A percentile compares a stretch with the other conserved stretches of the same genome.
These are phyloP conservation scores for Cercospora sp. DNA, from an alignment of 2,329 filamentous ascomycete genomes.

Conservation along the genomic window DNA sequence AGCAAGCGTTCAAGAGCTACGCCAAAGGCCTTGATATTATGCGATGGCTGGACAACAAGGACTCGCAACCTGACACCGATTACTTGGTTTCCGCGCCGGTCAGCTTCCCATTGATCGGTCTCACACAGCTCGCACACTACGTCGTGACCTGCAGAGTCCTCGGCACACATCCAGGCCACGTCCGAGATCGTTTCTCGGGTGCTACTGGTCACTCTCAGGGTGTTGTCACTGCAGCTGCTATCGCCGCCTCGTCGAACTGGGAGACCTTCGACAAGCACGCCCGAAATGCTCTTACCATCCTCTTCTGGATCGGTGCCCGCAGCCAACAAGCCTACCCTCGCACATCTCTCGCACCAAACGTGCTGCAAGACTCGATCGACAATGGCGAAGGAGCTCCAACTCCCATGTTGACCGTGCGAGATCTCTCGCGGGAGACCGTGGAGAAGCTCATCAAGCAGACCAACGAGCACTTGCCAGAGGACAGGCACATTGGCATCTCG, in stretches of 20 bases:
- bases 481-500: conserved; percentile 92
- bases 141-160: conserved; percentile 89
- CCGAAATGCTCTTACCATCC: conserved; percentile 78
- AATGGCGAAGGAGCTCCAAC: conserved; percentile 94
- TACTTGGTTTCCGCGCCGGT: conserved; percentile 94
- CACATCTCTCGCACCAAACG: conserved; percentile 86
- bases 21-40: conserved; percentile 95
- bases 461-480: conserved; percentile 90
- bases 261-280: conserved; percentile 82
- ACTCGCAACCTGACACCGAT: conserved; percentile 87
- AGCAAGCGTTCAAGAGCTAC: conserved; percentile 90
- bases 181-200: conserved; percentile 80
- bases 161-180: conserved; percentile 82
- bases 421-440: conserved; percentile 81
- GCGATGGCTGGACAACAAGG: conserved; percentile 85
- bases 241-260: conserved; percentile 88
- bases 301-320: conserved; percentile 97
- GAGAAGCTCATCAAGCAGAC: conserved; percentile 97
- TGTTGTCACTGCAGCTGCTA: conserved; percentile 87
- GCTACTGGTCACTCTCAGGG: conserved; percentile 96
- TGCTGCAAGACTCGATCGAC: conserved; percentile 89
- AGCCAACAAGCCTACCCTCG: conserved; percentile 97
- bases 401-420: conserved; percentile 96
- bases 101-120: conserved; percentile 91
- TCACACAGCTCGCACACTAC: conserved; percentile 95